phyloP scores from a whole-genome alignment of 2,329 filamentous ascomycete species.

The Thelonectria blattea region DNA sequence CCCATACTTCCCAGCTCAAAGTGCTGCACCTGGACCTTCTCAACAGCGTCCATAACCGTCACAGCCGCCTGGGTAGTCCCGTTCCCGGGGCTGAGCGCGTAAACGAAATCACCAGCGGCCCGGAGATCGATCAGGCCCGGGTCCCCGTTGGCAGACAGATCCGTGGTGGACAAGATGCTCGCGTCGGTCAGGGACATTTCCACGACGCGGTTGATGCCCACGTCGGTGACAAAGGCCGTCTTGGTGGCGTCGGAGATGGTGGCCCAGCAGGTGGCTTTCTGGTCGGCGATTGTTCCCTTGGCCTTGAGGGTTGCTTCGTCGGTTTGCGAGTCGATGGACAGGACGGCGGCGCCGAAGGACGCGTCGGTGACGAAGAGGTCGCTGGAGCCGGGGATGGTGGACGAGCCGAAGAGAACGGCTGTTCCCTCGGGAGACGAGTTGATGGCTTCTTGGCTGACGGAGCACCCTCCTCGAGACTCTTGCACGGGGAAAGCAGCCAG shows the following conservation, averaged over 20 bases:
- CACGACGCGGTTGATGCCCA: slow-evolving; percentile 56
- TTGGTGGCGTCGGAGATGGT: slow-evolving; percentile 54
- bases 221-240: slow-evolving; percentile 65
- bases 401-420: slow-evolving; percentile 62
- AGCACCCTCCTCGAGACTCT: slow-evolving; percentile 24
- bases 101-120: slow-evolving; percentile 60
- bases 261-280: slow-evolving; percentile 65
- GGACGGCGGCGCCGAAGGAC: slow-evolving; percentile 60
- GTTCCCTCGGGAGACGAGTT: slow-evolving; percentile 59
- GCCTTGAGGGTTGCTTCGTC: slow-evolving; percentile 43
- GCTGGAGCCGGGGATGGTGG: slow-evolving; percentile 49
- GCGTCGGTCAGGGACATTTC: slow-evolving; percentile 61
- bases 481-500: slow-evolving; percentile 56
- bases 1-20: slow-evolving; percentile 37
- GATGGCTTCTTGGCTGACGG: slow-evolving; percentile 31
- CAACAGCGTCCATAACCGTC: slow-evolving; percentile 45
- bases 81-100: slow-evolving; percentile 62
- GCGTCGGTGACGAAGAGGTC: slow-evolving; percentile 63
- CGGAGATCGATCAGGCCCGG: slow-evolving; percentile 62
- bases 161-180: slow-evolving; percentile 49
- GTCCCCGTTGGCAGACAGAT: slow-evolving; percentile 54
- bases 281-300: slow-evolving; percentile 53
- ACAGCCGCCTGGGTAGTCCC: slow-evolving; percentile 47
- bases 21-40: slow-evolving; percentile 42
- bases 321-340: slow-evolving; percentile 48